Evolutionary conservation across 805 yeast species (phyloP), one percentile per base, ranked within the genome.

Genomic region (Hagleromyces aurorensis): DNA sequence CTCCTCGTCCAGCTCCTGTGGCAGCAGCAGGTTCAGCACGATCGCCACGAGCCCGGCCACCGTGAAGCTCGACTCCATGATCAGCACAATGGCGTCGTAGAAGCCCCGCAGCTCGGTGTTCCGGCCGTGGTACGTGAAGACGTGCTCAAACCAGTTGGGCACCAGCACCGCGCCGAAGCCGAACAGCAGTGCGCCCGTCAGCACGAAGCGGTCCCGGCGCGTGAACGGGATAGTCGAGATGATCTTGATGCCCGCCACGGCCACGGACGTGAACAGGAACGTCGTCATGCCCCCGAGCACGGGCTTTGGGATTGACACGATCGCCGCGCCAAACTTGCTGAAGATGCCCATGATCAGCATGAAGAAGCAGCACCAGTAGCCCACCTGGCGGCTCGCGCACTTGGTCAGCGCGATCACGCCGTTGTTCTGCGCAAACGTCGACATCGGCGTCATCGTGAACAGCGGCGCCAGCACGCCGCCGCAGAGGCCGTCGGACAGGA

Each of bases 351-450:
- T 84, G 37, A 86, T 55, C 33, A 86, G 50, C 41, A 86, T 62
- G 65, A 81, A 83, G 64, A 83, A 72, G 40, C 83, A 78, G 61
- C 82, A 72, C 73, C 83, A 79, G 56, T 74, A 76, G 21, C 91
- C 96, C 18, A 72, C 82, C 28, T 69, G 65, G 61, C 93, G 71
- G 47, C 83, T 77, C 27, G 95, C 96, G 61, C 95, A 85, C 55
- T 83, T 84, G 27, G 96, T 87, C 55, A 87, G 69, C 23, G 94
- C 78, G 43, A 86, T 85, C 35, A 86, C 95, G 66, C 96, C 96
- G 55, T 87, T 87, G 61, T 87, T 87, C 61, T 86, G 96, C 9
- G 96, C 95, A 64, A 87, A 87, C 0, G 91, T 79, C 8, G 93
- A 77, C 74, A 85, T 67, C 34, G 96, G 95, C n/a, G 94, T 80